Evolutionary conservation across 768 basidiomycete genomes (phyloP).

Genomic region (Podaxis sp.): DNA sequence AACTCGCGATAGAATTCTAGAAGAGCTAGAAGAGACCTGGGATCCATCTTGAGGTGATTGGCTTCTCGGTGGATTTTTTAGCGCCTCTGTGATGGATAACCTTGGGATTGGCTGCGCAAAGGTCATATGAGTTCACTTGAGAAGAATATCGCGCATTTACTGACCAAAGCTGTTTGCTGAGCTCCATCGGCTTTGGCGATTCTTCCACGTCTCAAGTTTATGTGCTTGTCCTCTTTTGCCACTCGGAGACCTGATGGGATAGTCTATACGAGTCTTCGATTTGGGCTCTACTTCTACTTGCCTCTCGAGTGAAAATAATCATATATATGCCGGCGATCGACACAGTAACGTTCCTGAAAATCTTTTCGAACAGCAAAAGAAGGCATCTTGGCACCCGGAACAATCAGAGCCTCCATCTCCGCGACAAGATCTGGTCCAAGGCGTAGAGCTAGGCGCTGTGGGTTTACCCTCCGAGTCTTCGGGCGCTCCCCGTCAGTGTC

Average conservation of each 20-base stretch:
- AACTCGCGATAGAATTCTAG: neutral
- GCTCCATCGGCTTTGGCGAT: conserved; percentile 31
- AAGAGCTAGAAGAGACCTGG: neutral
- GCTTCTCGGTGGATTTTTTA: neutral
- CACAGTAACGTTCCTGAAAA: conserved; percentile 67
- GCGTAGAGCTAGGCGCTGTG: conserved; percentile 65
- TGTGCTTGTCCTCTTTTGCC: conserved; percentile 63
- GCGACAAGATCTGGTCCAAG: conserved; percentile 65
- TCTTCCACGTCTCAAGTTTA: conserved; percentile 48
- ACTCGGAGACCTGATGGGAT: conserved; percentile 48
- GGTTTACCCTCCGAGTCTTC: conserved; percentile 60
- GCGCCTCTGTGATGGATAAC: neutral
- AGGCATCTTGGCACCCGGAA: conserved; percentile 77
- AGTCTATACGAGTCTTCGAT: neutral
- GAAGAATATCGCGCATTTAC: neutral
- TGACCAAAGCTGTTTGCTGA: neutral
- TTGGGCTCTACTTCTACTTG: conserved; percentile 9
- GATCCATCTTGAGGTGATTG: neutral
- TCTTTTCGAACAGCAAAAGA: conserved; percentile 68
- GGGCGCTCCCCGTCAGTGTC: conserved; percentile 36
- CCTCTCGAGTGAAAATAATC: conserved; percentile 75
- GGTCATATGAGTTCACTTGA: neutral
- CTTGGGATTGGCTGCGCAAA: neutral
- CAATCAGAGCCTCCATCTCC: conserved; percentile 71
- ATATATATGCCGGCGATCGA: conserved; percentile 74